A percentile compares a stretch with the other conserved stretches of the same genome.
Evolutionary conservation across 2,329 filamentous ascomycete species (phyloP).

Genomic region (Neonectria magnoliae): DNA sequence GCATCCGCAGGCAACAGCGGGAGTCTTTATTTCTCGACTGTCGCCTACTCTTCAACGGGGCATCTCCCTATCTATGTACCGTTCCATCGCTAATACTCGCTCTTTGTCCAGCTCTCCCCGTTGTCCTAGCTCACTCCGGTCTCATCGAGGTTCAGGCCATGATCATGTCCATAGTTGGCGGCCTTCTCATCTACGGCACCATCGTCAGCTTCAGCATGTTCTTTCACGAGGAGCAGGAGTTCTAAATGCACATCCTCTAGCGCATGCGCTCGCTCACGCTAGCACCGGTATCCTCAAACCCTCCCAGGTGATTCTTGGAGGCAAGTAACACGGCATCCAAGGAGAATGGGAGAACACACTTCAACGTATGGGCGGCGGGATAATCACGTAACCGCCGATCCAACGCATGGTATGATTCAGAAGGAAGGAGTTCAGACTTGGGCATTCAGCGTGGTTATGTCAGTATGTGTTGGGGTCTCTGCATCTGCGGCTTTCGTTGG

Average conservation of each 20-base stretch:
- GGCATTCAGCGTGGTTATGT: slow-evolving; percentile 35
- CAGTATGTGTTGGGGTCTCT: slow-evolving; percentile 22
- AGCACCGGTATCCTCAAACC: background rate
- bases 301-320: background rate
- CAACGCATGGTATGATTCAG: slow-evolving; percentile 38
- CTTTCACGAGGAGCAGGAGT: slow-evolving; percentile 97
- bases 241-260: slow-evolving; percentile 60
- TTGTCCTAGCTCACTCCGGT: slow-evolving; percentile 86
- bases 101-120: slow-evolving; percentile 75
- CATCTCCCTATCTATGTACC: background rate
- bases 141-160: slow-evolving; percentile 87
- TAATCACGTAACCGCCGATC: slow-evolving; percentile 19
- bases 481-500: slow-evolving; percentile 15
- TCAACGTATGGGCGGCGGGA: slow-evolving; percentile 21
- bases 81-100: slow-evolving; percentile 24
- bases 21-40: no score
- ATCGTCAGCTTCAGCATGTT: slow-evolving; percentile 99
- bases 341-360: background rate
- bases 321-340: background rate
- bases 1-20: background rate
- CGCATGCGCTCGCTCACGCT: background rate
- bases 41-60: background rate
- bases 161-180: slow-evolving; percentile 93
- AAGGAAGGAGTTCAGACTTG: slow-evolving; percentile 18
- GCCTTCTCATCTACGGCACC: slow-evolving; percentile 94